Conservation (phyloP, 306 rosid species). For the Vigna nakashimae region DNA sequence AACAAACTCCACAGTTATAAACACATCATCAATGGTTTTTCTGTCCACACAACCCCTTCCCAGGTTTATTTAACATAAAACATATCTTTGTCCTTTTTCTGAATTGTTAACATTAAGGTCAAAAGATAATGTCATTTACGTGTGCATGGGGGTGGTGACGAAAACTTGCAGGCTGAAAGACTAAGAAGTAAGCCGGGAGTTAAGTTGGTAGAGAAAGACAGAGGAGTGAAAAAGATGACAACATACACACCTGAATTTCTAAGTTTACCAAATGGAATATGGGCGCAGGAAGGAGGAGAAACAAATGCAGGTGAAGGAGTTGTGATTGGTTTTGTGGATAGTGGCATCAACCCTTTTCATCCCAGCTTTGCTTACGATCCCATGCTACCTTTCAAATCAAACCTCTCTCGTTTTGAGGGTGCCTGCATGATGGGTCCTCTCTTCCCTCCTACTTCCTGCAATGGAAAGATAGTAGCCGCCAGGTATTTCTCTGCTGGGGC, state of each 20-base stretch:
- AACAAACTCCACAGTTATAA: constrained; percentile 75
- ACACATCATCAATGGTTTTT: constrained; percentile 75
- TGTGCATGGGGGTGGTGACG: not conserved
- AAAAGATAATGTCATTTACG: too few relatives aligned
- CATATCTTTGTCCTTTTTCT: too few relatives aligned
- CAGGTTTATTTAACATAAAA: constrained; percentile 48
- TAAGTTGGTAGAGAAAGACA: constrained; percentile 51
- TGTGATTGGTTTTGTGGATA: constrained; percentile 81
- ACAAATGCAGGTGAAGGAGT: constrained; percentile 70
- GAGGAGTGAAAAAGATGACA: constrained; percentile 47
- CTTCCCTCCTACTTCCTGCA: constrained; percentile 66
- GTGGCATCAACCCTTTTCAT: constrained; percentile 79
- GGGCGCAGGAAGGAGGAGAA: constrained; percentile 61
- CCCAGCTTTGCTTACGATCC: constrained; percentile 73
- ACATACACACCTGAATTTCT: constrained; percentile 54
- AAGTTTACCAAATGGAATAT: constrained; percentile 44
- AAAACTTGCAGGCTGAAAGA: constrained; percentile 44
- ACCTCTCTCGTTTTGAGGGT: constrained; percentile 56
- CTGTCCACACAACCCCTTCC: constrained; percentile 80
- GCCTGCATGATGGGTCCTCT: constrained; percentile 69
- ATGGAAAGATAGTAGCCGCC: constrained; percentile 76
- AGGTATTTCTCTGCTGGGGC: constrained; percentile 87
- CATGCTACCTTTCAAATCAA: constrained; percentile 48
- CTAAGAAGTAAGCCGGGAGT: constrained; percentile 48
- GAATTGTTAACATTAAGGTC: too few relatives aligned